These are phyloP conservation scores for Zopfochytrium polystomum DNA, from an alignment of 371 early-diverging fungal genomes.

Conservation along the genomic window DNA sequence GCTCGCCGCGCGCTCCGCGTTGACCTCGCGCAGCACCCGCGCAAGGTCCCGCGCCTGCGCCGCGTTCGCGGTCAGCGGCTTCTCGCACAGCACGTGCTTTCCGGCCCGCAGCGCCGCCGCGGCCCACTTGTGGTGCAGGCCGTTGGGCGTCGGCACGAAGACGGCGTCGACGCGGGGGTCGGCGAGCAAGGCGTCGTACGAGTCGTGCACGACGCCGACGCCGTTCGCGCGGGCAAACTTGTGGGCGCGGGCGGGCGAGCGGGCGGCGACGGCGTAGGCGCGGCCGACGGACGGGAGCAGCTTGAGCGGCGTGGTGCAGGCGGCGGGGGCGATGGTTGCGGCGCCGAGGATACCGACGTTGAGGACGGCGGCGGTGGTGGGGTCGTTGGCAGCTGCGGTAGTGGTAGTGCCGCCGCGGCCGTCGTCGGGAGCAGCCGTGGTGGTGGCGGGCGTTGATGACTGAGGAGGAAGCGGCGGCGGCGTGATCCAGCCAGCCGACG, in stretches of 20 bases:
- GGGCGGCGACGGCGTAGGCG: conserved; percentile 40
- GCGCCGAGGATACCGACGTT: conserved; percentile 48
- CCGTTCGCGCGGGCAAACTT: conserved; percentile 34
- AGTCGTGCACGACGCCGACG: conserved; percentile 37
- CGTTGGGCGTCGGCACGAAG: conserved; percentile 51
- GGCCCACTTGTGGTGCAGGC: conserved; percentile 47
- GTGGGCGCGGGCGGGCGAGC: conserved; percentile 24
- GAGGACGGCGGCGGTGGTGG: conserved; percentile 25
- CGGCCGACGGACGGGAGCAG: conserved; percentile 19
- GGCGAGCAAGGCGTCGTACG: conserved; percentile 44
- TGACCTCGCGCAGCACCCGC: conserved; percentile 25
- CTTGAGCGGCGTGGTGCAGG: conserved; percentile 35
- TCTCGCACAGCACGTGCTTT: conserved; percentile 28
- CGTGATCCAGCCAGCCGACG: too few relatives aligned
- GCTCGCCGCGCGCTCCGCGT: conserved; percentile 2
- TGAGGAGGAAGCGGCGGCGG: too few relatives aligned
- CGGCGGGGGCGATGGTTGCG: conserved; percentile 44
- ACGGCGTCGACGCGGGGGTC: conserved; percentile 49
- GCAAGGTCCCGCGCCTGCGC: conserved; percentile 10
- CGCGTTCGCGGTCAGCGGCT: conserved; percentile 21
- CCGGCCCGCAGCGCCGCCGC: conserved; percentile 28
- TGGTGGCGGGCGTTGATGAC: not conserved
- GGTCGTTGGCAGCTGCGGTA: not conserved
- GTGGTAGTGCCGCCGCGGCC: not conserved
- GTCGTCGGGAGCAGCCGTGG: not conserved